Percentiles rank a stretch among this genome's conserved stretches.
Evolutionary conservation across 495 filamentous ascomycete genomes (phyloP).

Genomic region (Xylaria acuta): DNA sequence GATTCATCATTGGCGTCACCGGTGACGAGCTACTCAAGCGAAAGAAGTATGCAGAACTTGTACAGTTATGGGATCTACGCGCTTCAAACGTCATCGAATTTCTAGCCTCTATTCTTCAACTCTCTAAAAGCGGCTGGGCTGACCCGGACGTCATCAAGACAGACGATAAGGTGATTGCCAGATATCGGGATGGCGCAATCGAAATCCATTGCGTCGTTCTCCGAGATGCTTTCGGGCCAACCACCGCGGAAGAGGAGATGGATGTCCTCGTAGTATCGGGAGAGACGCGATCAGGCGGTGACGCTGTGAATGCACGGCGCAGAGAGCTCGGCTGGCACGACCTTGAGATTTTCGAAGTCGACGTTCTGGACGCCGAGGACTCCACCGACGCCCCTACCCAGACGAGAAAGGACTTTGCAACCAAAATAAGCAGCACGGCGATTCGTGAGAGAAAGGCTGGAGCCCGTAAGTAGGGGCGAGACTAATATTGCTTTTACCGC

Average conservation of each 20-base stretch:
- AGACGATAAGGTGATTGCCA: constrained; percentile 48
- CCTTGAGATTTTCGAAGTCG: constrained; percentile 88
- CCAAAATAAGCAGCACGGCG: constrained; percentile 89
- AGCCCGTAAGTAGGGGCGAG: constrained; percentile 28
- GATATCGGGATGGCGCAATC: constrained; percentile 51
- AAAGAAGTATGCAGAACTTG: constrained; percentile 82
- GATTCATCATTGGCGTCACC: constrained; percentile 83
- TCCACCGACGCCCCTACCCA: constrained; percentile 50
- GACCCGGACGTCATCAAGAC: constrained; percentile 33
- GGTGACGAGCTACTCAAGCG: constrained; percentile 83
- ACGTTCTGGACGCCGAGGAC: constrained; percentile 78
- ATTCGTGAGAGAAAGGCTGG: constrained; percentile 58
- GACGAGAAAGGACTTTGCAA: constrained; percentile 68
- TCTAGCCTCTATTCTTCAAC: constrained; percentile 70
- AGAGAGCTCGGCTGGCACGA: constrained; percentile 75
- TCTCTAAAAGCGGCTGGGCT: constrained; percentile 46
- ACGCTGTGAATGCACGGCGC: constrained; percentile 81
- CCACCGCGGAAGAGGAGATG: constrained; percentile 80
- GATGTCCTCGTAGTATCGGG: constrained; percentile 85
- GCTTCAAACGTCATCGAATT: constrained; percentile 73
- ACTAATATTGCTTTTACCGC: background rate
- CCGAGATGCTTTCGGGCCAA: constrained; percentile 88
- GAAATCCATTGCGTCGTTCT: constrained; percentile 80
- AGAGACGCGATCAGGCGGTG: constrained; percentile 85
- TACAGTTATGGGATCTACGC: constrained; percentile 80